Evolutionary conservation across 208 protist genomes (phyloP), one percentile per base, ranked within the genome.

Genomic region (Acanthamoeba sp.): DNA sequence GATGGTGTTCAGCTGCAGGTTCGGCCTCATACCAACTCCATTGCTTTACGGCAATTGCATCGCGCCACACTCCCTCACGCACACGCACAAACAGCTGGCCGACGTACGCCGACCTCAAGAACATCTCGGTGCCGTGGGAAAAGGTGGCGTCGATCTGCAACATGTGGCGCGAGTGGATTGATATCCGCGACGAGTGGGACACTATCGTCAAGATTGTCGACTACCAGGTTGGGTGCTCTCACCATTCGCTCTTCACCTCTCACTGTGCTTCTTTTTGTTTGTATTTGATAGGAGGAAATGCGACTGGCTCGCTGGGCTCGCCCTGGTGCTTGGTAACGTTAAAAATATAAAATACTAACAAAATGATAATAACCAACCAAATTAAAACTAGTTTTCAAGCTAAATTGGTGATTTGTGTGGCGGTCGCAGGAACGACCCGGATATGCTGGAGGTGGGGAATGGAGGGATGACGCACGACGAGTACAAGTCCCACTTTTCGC

Each of bases 381-480:
- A 55, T 16, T 71, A 52, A 91, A 91, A 36, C 38, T 69, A 9
- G 92, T 92, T 34, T 94, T 82, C 32, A 59, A 94, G 12, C 71
- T 80, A 34, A 27, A 57, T 36, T 64, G 24, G 16, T 55, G 59
- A 66, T 38, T 36, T 90, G 89, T 6, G 34, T 38, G 12, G 93
- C 95, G 34, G 90, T 76, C 10, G 36, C 50, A 12, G 55, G 59
- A 95, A 96, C 40, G 95, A 96, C n/a, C 87, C 89, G 24, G 91
- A 94, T n/a, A 94, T 94, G 91, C 64, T 94, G 5, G 71, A 91
- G 45, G 88, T 94, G 36, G 93, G 93, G 0, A 29, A 52, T 2
- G 38, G 32, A 2, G 93, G 42, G 5, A 55, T 94, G n/a, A 38
- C 52, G 0, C 34, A 91, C 4, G 76, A 66, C 3, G 62, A 95